Conservation (phyloP, 768 basidiomycete species). For the Boletus tomentosulus region DNA sequence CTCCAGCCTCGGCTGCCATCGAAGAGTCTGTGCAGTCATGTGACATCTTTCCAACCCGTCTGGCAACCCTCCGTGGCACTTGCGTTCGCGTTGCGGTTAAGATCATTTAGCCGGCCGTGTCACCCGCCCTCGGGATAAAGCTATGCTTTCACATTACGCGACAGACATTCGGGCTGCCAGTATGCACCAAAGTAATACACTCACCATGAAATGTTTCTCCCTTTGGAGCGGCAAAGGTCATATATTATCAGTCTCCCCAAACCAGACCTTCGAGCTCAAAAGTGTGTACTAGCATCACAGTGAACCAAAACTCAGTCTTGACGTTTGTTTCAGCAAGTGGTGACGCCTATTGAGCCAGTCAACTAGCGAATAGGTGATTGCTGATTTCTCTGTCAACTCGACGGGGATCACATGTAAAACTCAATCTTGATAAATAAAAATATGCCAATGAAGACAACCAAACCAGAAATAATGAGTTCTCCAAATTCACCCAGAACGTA, state of each 20-base stretch:
- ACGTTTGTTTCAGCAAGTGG: background rate
- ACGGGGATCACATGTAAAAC: conserved; percentile 20
- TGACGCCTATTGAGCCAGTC: no score
- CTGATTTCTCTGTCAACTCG: background rate
- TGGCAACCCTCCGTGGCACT: no score
- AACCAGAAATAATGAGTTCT: conserved; percentile 27
- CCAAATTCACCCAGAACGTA: conserved; percentile 59
- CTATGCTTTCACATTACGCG: no score
- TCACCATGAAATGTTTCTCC: background rate
- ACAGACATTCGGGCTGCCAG: no score
- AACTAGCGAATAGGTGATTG: no score
- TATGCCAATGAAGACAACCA: conserved; percentile 30
- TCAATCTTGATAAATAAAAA: conserved; percentile 27
- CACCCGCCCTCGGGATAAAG: no score
- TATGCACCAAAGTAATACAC: background rate
- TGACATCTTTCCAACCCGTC: no score
- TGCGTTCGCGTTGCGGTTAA: no score
- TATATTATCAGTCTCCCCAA: background rate
- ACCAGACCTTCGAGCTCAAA: background rate
- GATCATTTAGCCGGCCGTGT: no score
- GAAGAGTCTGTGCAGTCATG: no score
- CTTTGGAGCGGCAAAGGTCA: background rate
- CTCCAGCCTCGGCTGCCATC: no score
- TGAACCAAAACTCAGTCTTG: background rate
- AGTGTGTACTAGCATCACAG: no score